Base-by-base conservation (phyloP, 768 basidiomycete genomes). In the Leucocoprinus sp. region DNA sequence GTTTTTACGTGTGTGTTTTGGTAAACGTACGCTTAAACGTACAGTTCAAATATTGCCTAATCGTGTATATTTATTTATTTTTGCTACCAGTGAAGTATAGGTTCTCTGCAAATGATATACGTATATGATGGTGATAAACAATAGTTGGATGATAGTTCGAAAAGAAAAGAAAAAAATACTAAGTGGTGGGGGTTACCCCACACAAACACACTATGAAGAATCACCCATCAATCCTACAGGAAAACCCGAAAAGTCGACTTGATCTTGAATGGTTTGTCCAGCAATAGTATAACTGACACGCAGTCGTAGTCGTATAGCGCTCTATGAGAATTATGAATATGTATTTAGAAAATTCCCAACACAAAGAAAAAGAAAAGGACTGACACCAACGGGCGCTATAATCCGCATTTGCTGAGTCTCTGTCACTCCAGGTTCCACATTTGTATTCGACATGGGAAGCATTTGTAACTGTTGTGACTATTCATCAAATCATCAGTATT, bases 401-500 rank as follows among this genome's bases (percentile, higher is more conserved):
- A 99, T 80, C 8, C 92, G 78, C 87, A 99, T 85, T 60, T 95
- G 91, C 60, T 98, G 96, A 8, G 93, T 95, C 62, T 98, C 95
- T 12, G 78, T 75, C 7, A 79, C 67, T 1, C 92, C 90, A 0
- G 89, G 82, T 26, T 64, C 67, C 34, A 99, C 73, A 42, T 78
- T 83, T 8, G 83, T 71, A 61, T 83, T 92, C 4, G 92, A 92
- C 86, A 98, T 97, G 5, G 95, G 91, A 47, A 92, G 72, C 95
- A 99, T 99, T 62, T 97, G 93, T 45, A 99, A 63, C 60, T 96
- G 93, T 65, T 96, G 93, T 0, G 93, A 88, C 91, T 98, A 57
- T 8, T 31, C 31, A 12, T n/a, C 11, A 15, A 15, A 14, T 4
- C 17, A 14, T 28, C 24, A 41, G 14, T 19, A 8, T 37, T 14